Percentiles rank a stretch among this genome's conserved stretches.
Evolutionary conservation across 2,329 filamentous ascomycete genomes (phyloP).

Genomic region (Neonectria magnoliae): DNA sequence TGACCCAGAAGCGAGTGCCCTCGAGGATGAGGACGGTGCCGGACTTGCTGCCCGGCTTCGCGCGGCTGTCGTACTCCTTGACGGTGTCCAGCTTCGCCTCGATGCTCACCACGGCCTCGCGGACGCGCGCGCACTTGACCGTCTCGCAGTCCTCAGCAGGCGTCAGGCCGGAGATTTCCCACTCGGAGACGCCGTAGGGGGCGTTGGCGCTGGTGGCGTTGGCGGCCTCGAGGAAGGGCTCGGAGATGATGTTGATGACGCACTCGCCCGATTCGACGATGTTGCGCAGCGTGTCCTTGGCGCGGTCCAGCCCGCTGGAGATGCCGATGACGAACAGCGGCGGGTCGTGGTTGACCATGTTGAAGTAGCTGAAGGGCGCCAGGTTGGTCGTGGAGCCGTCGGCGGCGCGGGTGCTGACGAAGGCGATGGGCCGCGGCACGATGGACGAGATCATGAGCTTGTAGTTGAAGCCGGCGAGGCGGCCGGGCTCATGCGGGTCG

Average conservation of each 20-base stretch:
- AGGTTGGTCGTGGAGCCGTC: conserved; percentile 77
- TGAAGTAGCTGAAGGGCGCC: conserved; percentile 88
- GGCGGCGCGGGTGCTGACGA: conserved; percentile 63
- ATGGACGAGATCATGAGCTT: conserved; percentile 88
- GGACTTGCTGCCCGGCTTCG: conserved; percentile 77
- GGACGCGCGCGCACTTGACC: conserved; percentile 77
- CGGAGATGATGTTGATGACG: conserved; percentile 86
- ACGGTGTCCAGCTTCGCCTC: conserved; percentile 81
- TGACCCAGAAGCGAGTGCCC: conserved; percentile 86
- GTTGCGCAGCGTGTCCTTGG: conserved; percentile 85
- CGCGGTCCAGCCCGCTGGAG: conserved; percentile 54
- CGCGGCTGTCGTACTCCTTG: conserved; percentile 80
- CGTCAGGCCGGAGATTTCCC: conserved; percentile 80
- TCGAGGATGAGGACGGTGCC: conserved; percentile 81
- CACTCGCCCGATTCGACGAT: conserved; percentile 78
- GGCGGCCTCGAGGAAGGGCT: conserved; percentile 87
- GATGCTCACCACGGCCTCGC: conserved; percentile 83
- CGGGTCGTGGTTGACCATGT: conserved; percentile 85
- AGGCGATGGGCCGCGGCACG: conserved; percentile 82
- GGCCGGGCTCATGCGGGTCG: conserved; percentile 78
- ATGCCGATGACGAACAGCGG: conserved; percentile 78
- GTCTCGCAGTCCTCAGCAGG: conserved; percentile 70
- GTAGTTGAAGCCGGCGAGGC: conserved; percentile 81
- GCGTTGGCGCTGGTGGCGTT: conserved; percentile 84
- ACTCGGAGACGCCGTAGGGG: conserved; percentile 81